A percentile compares a stretch with the other conserved stretches of the same genome.
Conservation (phyloP, 768 basidiomycete species). For the Agaricus subrufescens region DNA sequence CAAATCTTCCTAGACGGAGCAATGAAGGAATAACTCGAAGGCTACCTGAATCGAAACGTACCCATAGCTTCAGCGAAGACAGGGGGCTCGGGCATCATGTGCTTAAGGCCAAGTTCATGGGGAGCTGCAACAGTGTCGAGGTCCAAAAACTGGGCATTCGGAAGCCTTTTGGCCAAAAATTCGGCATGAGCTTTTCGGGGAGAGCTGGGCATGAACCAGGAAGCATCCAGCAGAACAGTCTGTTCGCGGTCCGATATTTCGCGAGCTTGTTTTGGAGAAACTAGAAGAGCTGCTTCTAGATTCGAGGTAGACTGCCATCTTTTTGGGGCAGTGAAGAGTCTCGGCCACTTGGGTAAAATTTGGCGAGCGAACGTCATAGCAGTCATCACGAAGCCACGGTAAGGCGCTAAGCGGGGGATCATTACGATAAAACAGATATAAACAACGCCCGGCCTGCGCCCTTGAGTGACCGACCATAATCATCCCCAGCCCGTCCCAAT, state of each 20-base stretch:
- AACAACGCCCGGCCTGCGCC: conserved; percentile 7
- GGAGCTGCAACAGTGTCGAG: conserved; percentile 73
- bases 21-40: background rate
- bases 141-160: conserved; percentile 70
- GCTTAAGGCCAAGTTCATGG: conserved; percentile 78
- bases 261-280: conserved; percentile 47
- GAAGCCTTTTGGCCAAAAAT: conserved; percentile 62
- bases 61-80: conserved; percentile 78
- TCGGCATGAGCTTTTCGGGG: conserved; percentile 67
- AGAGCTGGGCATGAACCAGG: conserved; percentile 94
- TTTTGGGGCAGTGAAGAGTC: conserved; percentile 12
- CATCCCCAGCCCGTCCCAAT: conserved; percentile 34
- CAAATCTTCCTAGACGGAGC: conserved; percentile 47
- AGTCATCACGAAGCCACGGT: background rate
- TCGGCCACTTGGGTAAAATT: background rate
- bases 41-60: conserved; percentile 31
- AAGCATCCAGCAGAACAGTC: conserved; percentile 63
- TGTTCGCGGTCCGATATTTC: conserved; percentile 27
- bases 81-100: conserved; percentile 84
- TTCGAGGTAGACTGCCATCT: conserved; percentile 30
- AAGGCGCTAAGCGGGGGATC: background rate
- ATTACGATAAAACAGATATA: conserved; percentile 12
- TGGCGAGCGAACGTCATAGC: conserved; percentile 8
- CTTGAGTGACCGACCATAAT: conserved; percentile 11
- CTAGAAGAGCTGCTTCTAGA: conserved; percentile 38